Conservation (phyloP, 2,329 filamentous ascomycete species). For the Colletotrichum chlorophyti region DNA sequence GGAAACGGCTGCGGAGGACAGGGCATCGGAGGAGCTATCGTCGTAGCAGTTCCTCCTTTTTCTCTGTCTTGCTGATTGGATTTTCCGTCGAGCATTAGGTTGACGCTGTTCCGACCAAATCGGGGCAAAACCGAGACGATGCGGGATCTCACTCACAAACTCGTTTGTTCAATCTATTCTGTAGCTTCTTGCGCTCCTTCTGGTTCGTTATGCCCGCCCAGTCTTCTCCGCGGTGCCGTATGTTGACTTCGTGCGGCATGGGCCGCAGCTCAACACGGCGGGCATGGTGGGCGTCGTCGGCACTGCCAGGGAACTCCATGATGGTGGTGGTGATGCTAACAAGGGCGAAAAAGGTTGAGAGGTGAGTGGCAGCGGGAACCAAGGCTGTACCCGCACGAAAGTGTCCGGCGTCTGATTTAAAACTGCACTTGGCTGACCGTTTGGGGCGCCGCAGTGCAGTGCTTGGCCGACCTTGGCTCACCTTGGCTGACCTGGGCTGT, state of each 20-base stretch:
- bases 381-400: neutral
- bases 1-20: neutral
- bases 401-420: no score
- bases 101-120: neutral
- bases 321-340: neutral
- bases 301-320: neutral
- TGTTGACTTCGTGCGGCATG: neutral
- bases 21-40: neutral
- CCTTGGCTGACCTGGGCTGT: no score
- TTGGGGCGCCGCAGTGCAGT: no score
- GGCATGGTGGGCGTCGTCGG: no score
- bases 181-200: conserved; percentile 20
- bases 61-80: neutral
- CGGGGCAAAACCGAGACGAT: neutral
- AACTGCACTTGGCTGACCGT: no score
- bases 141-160: neutral
- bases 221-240: conserved; percentile 32
- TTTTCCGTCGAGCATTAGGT: neutral
- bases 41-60: neutral
- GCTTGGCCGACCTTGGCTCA: no score
- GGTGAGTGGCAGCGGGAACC: neutral
- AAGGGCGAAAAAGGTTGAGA: neutral
- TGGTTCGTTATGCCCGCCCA: conserved; percentile 39
- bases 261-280: neutral
- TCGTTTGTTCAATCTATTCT: conserved; percentile 9